These are phyloP conservation scores for Populus tremula DNA, from an alignment of 345 rosid genomes.

Conservation along the genomic window DNA sequence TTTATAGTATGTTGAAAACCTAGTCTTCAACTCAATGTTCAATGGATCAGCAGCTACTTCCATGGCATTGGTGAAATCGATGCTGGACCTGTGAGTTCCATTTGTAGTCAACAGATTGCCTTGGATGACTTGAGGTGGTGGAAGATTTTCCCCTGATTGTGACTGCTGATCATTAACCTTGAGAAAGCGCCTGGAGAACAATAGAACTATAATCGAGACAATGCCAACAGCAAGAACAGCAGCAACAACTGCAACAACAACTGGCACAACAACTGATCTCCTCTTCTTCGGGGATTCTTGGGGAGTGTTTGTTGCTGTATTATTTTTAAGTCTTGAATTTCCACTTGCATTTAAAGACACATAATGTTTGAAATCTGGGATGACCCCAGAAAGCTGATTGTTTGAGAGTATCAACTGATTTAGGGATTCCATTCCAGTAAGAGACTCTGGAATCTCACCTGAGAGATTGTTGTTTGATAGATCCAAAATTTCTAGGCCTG, in stretches of 20 bases:
- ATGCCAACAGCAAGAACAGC: slow-evolving; percentile 31
- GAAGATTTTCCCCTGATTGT: slow-evolving; percentile 30
- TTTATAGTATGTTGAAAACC: slow-evolving; percentile 72
- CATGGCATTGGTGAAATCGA: slow-evolving; percentile 67
- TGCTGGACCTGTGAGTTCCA: slow-evolving; percentile 51
- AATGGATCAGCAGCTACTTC: slow-evolving; percentile 52
- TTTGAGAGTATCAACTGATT: slow-evolving; percentile 52
- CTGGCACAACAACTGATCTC: slow-evolving; percentile 33
- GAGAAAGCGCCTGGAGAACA: slow-evolving; percentile 40
- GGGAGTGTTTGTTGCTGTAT: background rate
- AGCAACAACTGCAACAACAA: slow-evolving; percentile 38
- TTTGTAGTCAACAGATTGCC: slow-evolving; percentile 63
- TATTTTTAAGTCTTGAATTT: slow-evolving; percentile 29
- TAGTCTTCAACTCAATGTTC: slow-evolving; percentile 46
- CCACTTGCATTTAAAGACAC: slow-evolving; percentile 39
- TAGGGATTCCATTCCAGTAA: slow-evolving; percentile 31
- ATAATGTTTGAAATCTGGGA: slow-evolving; percentile 26
- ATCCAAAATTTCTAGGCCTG: slow-evolving; percentile 62
- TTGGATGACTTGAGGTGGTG: slow-evolving; percentile 51
- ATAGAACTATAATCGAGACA: slow-evolving; percentile 25
- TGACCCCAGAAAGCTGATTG: slow-evolving; percentile 53
- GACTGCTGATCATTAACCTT: slow-evolving; percentile 43
- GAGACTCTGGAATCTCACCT: slow-evolving; percentile 42
- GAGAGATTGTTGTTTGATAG: slow-evolving; percentile 61
- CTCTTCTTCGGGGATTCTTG: slow-evolving; percentile 4